These are phyloP conservation scores for Trichoderma lentiforme DNA, from an alignment of 2,329 filamentous ascomycete species.

Conservation along the genomic window DNA sequence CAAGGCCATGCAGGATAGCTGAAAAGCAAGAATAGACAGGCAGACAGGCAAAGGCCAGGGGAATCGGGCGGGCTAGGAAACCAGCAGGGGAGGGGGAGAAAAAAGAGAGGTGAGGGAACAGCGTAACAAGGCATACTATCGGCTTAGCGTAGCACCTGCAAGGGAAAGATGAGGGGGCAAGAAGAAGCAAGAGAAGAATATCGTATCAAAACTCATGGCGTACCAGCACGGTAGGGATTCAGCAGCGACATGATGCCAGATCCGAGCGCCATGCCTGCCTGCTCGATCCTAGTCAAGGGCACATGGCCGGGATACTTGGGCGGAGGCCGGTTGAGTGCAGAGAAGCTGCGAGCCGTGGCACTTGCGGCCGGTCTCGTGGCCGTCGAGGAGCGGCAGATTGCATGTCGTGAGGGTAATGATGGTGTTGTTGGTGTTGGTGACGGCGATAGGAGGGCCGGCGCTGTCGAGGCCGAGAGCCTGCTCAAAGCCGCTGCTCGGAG, in stretches of 20 bases:
- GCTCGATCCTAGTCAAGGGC: slow-evolving; percentile 76
- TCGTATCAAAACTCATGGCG: slow-evolving; percentile 6
- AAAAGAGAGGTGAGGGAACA: background rate
- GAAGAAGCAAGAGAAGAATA: background rate
- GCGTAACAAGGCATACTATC: background rate
- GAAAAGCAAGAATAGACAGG: background rate
- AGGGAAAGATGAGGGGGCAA: background rate
- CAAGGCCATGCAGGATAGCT: background rate
- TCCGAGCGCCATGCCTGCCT: slow-evolving; percentile 65
- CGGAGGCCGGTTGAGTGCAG: slow-evolving; percentile 76
- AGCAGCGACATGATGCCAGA: slow-evolving; percentile 62
- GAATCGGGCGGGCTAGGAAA: background rate
- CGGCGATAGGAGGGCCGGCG: background rate
- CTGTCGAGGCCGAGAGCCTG: background rate
- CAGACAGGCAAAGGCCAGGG: background rate
- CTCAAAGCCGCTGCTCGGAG: background rate
- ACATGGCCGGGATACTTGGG: slow-evolving; percentile 92
- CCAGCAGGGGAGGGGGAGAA: background rate
- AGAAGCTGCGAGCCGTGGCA: slow-evolving; percentile 53
- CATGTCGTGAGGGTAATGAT: background rate
- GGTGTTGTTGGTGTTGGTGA: background rate
- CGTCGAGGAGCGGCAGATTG: slow-evolving; percentile 21
- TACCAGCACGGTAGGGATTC: slow-evolving; percentile 78
- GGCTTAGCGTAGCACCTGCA: background rate
- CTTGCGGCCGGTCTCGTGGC: background rate